phyloP scores from a whole-genome alignment of 345 rosid species.

The Orychophragmus violaceus region DNA sequence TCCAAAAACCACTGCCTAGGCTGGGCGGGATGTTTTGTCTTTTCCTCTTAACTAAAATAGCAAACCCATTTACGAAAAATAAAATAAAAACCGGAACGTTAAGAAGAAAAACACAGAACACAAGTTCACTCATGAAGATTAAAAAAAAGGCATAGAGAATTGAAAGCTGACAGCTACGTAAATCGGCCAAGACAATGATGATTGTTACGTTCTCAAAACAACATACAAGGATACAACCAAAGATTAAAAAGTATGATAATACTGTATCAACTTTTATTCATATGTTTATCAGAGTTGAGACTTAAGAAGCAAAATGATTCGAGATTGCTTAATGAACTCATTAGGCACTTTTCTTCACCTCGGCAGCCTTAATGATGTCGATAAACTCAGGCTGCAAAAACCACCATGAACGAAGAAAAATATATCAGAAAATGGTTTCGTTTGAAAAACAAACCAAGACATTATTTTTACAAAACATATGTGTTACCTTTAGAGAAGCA shows the following conservation, averaged over 20 bases:
- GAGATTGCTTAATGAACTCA: background rate
- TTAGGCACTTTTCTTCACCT: conserved; percentile 32
- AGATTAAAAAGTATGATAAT: conserved; percentile 15
- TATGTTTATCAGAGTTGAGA: background rate
- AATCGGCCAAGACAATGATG: background rate
- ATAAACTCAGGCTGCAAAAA: conserved; percentile 32
- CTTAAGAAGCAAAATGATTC: background rate
- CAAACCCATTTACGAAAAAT: background rate
- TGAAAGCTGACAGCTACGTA: background rate
- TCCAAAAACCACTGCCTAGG: too few species aligned
- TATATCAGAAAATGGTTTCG: background rate
- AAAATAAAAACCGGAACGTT: background rate
- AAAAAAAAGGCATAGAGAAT: background rate
- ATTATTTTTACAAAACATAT: background rate
- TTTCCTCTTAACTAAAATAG: background rate
- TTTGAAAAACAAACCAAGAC: background rate
- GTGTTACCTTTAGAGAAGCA: conserved; percentile 77
- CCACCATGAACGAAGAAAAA: background rate
- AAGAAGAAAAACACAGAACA: background rate
- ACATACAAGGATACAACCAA: background rate
- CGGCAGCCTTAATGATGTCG: conserved; percentile 33
- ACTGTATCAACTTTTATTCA: conserved; percentile 19
- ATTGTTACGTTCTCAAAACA: background rate
- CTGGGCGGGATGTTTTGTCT: background rate
- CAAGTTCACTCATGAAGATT: background rate